These are phyloP conservation scores for Pichia pseudocactophila DNA, from an alignment of 805 yeast genomes.

Conservation along the genomic window DNA sequence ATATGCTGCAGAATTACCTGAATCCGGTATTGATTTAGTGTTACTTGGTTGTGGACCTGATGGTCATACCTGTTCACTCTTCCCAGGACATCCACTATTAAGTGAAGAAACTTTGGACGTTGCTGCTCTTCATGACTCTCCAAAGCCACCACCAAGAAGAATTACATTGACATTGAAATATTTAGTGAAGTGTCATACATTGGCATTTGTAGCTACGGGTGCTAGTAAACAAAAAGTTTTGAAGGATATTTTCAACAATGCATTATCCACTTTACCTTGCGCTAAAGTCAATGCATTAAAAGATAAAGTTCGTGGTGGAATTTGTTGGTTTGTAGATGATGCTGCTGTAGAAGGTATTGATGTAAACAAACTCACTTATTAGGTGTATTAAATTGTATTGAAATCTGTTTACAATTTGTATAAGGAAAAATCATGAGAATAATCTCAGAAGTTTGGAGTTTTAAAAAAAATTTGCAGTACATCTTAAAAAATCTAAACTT, in stretches of 20 bases:
- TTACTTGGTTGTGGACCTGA: conserved; percentile 92
- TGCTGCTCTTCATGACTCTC: conserved; percentile 68
- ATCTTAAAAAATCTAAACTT: too few species aligned
- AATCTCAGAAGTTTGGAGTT: too few species aligned
- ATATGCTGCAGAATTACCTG: conserved; percentile 54
- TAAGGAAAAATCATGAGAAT: too few species aligned
- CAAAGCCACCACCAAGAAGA: conserved; percentile 91
- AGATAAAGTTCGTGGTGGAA: conserved; percentile 33
- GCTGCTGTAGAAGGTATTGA: conserved; percentile 63
- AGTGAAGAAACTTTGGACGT: conserved; percentile 44
- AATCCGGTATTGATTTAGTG: conserved; percentile 47
- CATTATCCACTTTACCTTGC: conserved; percentile 48
- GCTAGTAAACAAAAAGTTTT: conserved; percentile 69
- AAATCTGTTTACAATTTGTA: too few species aligned
- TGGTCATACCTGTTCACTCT: conserved; percentile 89
- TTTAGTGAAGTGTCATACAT: conserved; percentile 40
- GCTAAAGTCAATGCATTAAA: conserved; percentile 58
- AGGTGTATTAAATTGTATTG: background rate
- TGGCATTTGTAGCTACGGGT: conserved; percentile 87
- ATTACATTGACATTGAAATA: conserved; percentile 82
- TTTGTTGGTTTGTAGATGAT: conserved; percentile 76
- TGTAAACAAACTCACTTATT: conserved; percentile 11
- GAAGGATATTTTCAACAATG: conserved; percentile 54
- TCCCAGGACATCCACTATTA: conserved; percentile 73
- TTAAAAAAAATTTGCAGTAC: too few species aligned